These are phyloP conservation scores for Fusarium nygamai DNA, from an alignment of 2,329 filamentous ascomycete genomes.

Conservation along the genomic window DNA sequence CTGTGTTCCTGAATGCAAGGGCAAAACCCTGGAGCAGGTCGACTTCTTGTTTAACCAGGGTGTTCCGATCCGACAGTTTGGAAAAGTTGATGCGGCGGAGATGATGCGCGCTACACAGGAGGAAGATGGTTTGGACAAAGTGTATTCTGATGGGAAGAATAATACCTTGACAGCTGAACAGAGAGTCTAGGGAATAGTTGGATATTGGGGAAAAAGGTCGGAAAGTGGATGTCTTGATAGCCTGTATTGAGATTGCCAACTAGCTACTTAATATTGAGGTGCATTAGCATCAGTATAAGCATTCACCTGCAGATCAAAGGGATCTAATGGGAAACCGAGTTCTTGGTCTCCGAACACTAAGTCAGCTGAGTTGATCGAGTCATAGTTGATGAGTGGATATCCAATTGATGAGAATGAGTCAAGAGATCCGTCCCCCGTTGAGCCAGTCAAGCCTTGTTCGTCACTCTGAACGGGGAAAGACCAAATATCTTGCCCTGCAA, in stretches of 20 bases:
- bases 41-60: conserved; percentile 36
- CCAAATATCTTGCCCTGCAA: conserved; percentile 2
- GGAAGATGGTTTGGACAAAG: not conserved
- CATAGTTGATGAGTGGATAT: conserved; percentile 3
- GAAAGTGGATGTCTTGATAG: too few relatives aligned
- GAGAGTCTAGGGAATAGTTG: not conserved
- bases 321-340: conserved; percentile 15
- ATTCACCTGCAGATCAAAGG: conserved; percentile 30
- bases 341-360: conserved; percentile 19
- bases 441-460: not conserved
- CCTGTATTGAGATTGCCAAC: not conserved
- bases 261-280: not conserved
- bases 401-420: not conserved
- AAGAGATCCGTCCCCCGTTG: accelerated
- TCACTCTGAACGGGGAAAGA: not conserved
- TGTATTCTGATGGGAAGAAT: not conserved
- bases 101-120: conserved; percentile 9
- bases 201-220: too few relatives aligned
- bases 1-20: conserved; percentile 35
- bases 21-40: conserved; percentile 30
- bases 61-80: conserved; percentile 28
- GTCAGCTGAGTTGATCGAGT: not conserved
- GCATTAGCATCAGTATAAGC: conserved; percentile 21
- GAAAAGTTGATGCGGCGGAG: conserved; percentile 9
- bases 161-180: not conserved